Evolutionary conservation across 2,329 filamentous ascomycete species (phyloP), one percentile per base, ranked within the genome.

Genomic region (Colletotrichum spinosum): DNA sequence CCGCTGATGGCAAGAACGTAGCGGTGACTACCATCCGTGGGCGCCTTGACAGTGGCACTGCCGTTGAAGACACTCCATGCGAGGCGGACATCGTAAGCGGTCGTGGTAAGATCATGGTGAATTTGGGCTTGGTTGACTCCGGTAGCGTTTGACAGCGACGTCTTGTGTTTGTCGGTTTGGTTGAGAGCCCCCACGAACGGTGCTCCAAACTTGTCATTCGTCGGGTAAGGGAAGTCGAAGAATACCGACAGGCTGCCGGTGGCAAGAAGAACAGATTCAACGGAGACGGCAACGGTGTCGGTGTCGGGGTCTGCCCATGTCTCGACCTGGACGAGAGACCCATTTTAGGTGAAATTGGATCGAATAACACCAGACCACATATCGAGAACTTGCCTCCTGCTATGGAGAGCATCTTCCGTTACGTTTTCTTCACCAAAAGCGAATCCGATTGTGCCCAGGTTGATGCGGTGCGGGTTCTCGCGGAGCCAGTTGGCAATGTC

Each of bases 161-260:
- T 85, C 2, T 70, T 77, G 67, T 86, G 83, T 12, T 78, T 78
- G 6, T 72, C 72, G 0, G 82, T 81, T 6, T 78, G 79, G 69
- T 85, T 83, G 73, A 81, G 85, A 5, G 83, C 71, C 1, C 84
- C 84, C 2, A 87, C 83, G 65, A 82, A 86, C 1, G 84, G 84
- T 2, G 82, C 83, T 42, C 86, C 83, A 60, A 86, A 86, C 68
- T 86, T 86, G 68, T 83, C 82, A 34, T 72, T 72, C 13, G 78
- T 81, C 17, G 83, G 76, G 57, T 83, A 81, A 3, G 85, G 84
- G 59, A 84, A 86, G 58, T 86, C 83, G 59, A 86, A 79, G 68
- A 84, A 85, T 6, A 86, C 70, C 0, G 81, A 79, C 8, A 86
- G 70, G 5, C 70, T 68, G 0, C 76, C 78, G 2, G 68, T 67